A percentile compares a stretch with the other conserved stretches of the same genome.
Evolutionary conservation across 129 eudicot species (phyloP).

Genomic region (Lactuca sativa): DNA sequence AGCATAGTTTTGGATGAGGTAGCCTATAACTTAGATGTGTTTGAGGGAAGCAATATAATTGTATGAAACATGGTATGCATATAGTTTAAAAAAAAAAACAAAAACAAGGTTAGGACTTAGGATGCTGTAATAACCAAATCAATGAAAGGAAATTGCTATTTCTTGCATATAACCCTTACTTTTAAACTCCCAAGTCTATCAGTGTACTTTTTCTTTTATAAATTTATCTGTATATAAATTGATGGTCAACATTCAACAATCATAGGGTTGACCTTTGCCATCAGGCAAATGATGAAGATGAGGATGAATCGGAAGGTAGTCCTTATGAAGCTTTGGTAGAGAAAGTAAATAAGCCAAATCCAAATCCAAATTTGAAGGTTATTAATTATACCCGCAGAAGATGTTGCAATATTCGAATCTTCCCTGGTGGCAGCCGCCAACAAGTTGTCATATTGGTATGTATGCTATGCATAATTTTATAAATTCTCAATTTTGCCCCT

Average conservation of each 20-base stretch:
- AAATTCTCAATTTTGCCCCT: not conserved
- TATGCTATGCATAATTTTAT: too few relatives aligned
- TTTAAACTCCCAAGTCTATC: too few relatives aligned
- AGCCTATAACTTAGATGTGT: too few relatives aligned
- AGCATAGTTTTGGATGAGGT: too few relatives aligned
- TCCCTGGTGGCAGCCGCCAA: slow-evolving; percentile 78
- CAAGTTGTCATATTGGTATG: slow-evolving; percentile 67
- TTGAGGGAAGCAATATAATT: too few relatives aligned
- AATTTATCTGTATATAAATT: slow-evolving; percentile 9
- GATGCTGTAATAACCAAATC: too few relatives aligned
- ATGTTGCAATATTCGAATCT: slow-evolving; percentile 55
- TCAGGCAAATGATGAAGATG: slow-evolving; percentile 86
- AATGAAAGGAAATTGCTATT: too few relatives aligned
- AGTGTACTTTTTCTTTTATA: too few relatives aligned
- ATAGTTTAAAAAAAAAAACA: too few relatives aligned
- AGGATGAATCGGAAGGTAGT: slow-evolving; percentile 55
- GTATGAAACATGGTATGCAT: too few relatives aligned
- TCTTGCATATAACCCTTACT: too few relatives aligned
- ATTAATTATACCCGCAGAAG: slow-evolving; percentile 37
- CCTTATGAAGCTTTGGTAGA: slow-evolving; percentile 70
- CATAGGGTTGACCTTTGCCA: slow-evolving; percentile 95
- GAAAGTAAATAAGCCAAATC: slow-evolving; percentile 37
- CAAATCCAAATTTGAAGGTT: slow-evolving; percentile 18
- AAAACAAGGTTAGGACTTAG: too few relatives aligned
- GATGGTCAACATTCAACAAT: not conserved